A percentile compares a stretch with the other conserved stretches of the same genome.
Conservation (phyloP, 352 stramenopile species). For the Phytophthora fragariae region DNA sequence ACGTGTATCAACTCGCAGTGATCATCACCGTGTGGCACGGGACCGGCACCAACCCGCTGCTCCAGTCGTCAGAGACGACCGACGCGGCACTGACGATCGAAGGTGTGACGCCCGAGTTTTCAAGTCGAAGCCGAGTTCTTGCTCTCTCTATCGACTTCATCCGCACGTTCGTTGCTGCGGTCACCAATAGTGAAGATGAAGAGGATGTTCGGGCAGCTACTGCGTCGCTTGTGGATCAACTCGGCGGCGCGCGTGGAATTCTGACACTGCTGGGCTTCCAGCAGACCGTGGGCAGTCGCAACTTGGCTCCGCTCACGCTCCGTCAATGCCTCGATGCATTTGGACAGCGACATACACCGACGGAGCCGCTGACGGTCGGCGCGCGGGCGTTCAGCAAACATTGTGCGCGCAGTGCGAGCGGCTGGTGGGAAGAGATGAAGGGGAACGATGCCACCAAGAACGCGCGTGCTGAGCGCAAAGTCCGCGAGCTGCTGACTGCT, state of each 20-base stretch:
- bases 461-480: slow-evolving; percentile 50
- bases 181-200: neutral
- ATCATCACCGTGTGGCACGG: slow-evolving; percentile 53
- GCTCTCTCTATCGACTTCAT: slow-evolving; percentile 29
- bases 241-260: slow-evolving; percentile 67
- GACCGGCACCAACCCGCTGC: slow-evolving; percentile 43
- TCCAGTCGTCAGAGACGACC: slow-evolving; percentile 10
- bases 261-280: slow-evolving; percentile 75
- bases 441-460: slow-evolving; percentile 82
- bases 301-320: slow-evolving; percentile 58
- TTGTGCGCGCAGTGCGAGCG: slow-evolving; percentile 66
- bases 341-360: slow-evolving; percentile 40
- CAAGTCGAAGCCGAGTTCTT: slow-evolving; percentile 45
- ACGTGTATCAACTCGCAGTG: slow-evolving; percentile 55
- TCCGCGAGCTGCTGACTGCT: slow-evolving; percentile 59
- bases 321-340: slow-evolving; percentile 69
- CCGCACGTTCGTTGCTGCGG: slow-evolving; percentile 27
- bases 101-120: slow-evolving; percentile 45
- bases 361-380: slow-evolving; percentile 71
- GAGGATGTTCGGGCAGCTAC: slow-evolving; percentile 13
- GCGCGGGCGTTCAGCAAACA: slow-evolving; percentile 84
- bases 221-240: slow-evolving; percentile 36
- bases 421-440: slow-evolving; percentile 70
- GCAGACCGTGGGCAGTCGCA: slow-evolving; percentile 64
- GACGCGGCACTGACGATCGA: slow-evolving; percentile 29